These are phyloP conservation scores for Leccinum boreale DNA, from an alignment of 768 basidiomycete species.

Conservation along the genomic window DNA sequence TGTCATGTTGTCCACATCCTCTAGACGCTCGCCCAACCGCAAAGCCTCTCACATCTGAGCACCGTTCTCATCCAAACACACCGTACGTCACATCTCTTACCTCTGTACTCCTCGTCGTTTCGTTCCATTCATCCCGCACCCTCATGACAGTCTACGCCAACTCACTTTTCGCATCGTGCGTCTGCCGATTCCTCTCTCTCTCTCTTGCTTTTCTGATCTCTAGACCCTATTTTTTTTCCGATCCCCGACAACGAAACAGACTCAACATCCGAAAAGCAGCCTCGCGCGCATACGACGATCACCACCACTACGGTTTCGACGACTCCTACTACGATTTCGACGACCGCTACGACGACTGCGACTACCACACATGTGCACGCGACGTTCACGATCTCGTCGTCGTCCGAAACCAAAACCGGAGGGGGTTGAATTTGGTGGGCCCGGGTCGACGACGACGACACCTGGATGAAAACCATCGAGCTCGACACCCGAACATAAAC, in stretches of 20 bases:
- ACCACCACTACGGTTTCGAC: background rate
- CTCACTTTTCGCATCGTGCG: conserved; percentile 28
- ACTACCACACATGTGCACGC: background rate
- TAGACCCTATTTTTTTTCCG: background rate
- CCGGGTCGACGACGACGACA: background rate
- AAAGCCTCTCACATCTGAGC: conserved; percentile 18
- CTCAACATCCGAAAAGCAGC: conserved; percentile 27
- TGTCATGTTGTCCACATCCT: background rate
- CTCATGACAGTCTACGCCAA: conserved; percentile 25
- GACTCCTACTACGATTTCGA: background rate
- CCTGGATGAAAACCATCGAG: background rate
- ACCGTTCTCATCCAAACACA: conserved; percentile 24
- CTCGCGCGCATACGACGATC: conserved; percentile 6
- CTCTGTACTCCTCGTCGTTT: background rate
- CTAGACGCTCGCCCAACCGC: conserved; percentile 21
- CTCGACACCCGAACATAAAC: background rate
- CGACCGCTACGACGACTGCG: background rate
- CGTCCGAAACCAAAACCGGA: background rate
- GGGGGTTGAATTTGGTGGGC: background rate
- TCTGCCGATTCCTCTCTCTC: background rate
- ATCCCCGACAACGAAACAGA: background rate
- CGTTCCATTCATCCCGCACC: background rate
- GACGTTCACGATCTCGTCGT: background rate
- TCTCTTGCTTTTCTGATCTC: background rate
- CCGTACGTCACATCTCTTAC: conserved; percentile 14